A percentile compares a stretch with the other conserved stretches of the same genome.
phyloP scores from a whole-genome alignment of 768 basidiomycete genomes.

The Lanmaoa rubissima region DNA sequence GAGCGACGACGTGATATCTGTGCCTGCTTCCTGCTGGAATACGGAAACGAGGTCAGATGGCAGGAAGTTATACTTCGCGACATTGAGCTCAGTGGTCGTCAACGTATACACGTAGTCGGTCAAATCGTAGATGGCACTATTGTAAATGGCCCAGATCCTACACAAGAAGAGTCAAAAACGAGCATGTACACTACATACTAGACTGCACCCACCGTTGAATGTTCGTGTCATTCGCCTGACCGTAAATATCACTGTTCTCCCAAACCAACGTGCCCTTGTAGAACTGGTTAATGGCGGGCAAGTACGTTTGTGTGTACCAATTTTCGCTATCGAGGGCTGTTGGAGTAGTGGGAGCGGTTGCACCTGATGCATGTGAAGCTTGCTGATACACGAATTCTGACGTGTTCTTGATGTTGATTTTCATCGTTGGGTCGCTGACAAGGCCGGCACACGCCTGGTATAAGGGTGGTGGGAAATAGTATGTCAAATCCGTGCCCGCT shows the following conservation, averaged over 20 bases:
- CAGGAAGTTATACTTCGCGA: conserved; percentile 51
- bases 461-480: conserved; percentile 64
- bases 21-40: conserved; percentile 58
- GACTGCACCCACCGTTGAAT: conserved; percentile 28
- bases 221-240: conserved; percentile 37
- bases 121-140: conserved; percentile 58
- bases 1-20: conserved; percentile 55
- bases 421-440: conserved; percentile 44
- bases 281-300: conserved; percentile 54
- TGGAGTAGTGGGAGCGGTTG: conserved; percentile 34
- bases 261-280: conserved; percentile 62
- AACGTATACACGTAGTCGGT: conserved; percentile 67
- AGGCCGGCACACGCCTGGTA: conserved; percentile 57
- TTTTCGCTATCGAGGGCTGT: conserved; percentile 37
- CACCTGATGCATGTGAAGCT: conserved; percentile 61
- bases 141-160: conserved; percentile 60
- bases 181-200: conserved; percentile 8
- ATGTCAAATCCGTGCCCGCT: conserved; percentile 60
- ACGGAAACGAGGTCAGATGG: conserved; percentile 46
- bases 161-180: conserved; percentile 2
- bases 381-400: conserved; percentile 37
- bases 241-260: conserved; percentile 36
- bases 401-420: conserved; percentile 47
- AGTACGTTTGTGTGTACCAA: conserved; percentile 60
- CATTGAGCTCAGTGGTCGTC: conserved; percentile 40